Percentiles rank a stretch among this genome's conserved stretches.
These are phyloP conservation scores for Lanmaoa pseudosensibilis DNA, from an alignment of 768 basidiomycete species.

Conservation along the genomic window DNA sequence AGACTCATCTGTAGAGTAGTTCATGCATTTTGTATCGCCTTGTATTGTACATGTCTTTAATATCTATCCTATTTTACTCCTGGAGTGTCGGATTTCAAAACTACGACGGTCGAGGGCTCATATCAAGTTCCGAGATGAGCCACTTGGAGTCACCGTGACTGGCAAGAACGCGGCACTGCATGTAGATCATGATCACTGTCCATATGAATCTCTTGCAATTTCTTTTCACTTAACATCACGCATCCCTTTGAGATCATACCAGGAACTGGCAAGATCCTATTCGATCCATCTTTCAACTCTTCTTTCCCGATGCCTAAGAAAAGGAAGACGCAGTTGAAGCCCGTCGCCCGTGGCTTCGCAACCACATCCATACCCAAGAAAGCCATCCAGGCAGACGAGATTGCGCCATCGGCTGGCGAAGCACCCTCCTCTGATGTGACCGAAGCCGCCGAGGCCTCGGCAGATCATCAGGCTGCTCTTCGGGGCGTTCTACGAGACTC, in stretches of 20 bases:
- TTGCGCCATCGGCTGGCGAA: constrained; percentile 14
- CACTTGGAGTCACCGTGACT: background rate
- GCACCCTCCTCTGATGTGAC: background rate
- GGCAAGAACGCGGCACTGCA: background rate
- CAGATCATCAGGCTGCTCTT: constrained; percentile 3
- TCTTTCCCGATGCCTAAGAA: constrained; percentile 66
- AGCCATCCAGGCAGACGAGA: constrained; percentile 36
- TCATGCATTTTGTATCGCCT: constrained; percentile 27
- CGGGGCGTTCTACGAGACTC: constrained; percentile 8
- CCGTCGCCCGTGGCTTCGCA: constrained; percentile 72
- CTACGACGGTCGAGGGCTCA: too few species aligned
- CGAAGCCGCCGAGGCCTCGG: constrained; percentile 6
- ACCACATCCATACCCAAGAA: constrained; percentile 86
- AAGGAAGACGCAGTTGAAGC: constrained; percentile 80
- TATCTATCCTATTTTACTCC: constrained; percentile 14
- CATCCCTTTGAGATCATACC: background rate
- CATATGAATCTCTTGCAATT: background rate
- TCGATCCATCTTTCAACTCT: background rate
- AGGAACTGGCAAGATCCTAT: background rate
- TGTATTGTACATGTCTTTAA: constrained; percentile 35
- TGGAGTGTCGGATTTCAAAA: too few species aligned
- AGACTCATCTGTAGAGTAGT: constrained; percentile 34
- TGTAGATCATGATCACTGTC: background rate
- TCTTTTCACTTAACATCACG: background rate
- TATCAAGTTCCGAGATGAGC: too few species aligned